A percentile compares a stretch with the other conserved stretches of the same genome.
These are phyloP conservation scores for Verbascum thapsus DNA, from an alignment of 257 asterid genomes.

Conservation along the genomic window DNA sequence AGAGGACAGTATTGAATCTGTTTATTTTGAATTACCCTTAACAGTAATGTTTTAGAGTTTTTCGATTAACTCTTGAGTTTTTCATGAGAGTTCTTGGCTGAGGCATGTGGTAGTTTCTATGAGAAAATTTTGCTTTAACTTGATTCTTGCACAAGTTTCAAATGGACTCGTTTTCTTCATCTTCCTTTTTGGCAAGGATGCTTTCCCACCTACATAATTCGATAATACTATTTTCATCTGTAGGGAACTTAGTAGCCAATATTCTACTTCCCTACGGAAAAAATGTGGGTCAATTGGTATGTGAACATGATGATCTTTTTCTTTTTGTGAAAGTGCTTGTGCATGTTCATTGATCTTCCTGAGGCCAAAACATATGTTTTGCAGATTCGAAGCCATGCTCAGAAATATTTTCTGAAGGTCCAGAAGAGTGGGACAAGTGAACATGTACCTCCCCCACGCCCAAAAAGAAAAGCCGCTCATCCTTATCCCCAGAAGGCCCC, in stretches of 20 bases:
- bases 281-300: background rate
- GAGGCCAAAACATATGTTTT: slow-evolving; percentile 31
- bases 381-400: slow-evolving; percentile 98
- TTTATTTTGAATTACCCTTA: no score
- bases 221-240: background rate
- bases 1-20: slow-evolving; percentile 23
- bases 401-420: slow-evolving; percentile 87
- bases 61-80: slow-evolving; percentile 29
- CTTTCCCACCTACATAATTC: background rate
- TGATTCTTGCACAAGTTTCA: background rate
- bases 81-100: slow-evolving; percentile 13
- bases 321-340: slow-evolving; percentile 8
- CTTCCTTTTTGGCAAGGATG: background rate
- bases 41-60: slow-evolving; percentile 15
- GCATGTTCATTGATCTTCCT: slow-evolving; percentile 7
- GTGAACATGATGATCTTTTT: background rate
- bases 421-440: slow-evolving; percentile 84
- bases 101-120: slow-evolving; percentile 31
- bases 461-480: slow-evolving; percentile 89
- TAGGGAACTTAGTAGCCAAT: background rate
- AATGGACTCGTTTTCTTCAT: background rate
- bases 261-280: no score
- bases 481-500: slow-evolving; percentile 94
- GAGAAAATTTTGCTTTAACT: no score
- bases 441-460: slow-evolving; percentile 97